A percentile compares a stretch with the other conserved stretches of the same genome.
Evolutionary conservation across 2,329 filamentous ascomycete genomes (phyloP).

Genomic region (Penicillium sp.): DNA sequence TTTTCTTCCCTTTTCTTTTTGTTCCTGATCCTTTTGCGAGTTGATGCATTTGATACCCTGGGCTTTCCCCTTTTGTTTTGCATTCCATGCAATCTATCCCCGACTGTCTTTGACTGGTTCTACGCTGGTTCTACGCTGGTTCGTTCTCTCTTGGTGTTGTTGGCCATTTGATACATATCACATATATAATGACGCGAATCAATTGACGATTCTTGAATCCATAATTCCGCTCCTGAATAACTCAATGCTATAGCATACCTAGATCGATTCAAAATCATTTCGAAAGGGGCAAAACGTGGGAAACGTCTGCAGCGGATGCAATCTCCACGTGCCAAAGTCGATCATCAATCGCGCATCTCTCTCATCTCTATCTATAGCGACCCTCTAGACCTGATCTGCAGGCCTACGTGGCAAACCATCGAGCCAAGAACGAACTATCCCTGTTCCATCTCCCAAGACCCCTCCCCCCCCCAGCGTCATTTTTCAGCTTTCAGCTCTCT

Average conservation of each 20-base stretch:
- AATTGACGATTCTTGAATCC: not conserved
- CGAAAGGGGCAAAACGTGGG: not conserved
- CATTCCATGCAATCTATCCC: not conserved
- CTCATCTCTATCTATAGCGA: not conserved
- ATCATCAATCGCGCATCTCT: not conserved
- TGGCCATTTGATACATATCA: slow-evolving; percentile 15
- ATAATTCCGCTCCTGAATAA: too few species aligned
- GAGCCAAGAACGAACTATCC: too few species aligned
- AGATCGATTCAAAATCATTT: too few species aligned
- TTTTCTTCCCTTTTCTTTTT: not conserved
- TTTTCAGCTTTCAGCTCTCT: too few species aligned
- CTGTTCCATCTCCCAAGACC: too few species aligned
- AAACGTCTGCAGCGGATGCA: not conserved
- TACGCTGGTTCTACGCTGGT: too few species aligned
- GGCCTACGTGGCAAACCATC: too few species aligned
- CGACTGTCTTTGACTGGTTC: not conserved
- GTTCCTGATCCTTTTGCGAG: not conserved
- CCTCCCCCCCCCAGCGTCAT: too few species aligned
- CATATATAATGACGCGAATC: slow-evolving; percentile 8
- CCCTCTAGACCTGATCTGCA: not conserved
- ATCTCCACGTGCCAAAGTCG: not conserved
- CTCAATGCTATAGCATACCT: too few species aligned
- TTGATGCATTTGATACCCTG: slow-evolving; percentile 31
- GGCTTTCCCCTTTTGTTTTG: slow-evolving; percentile 10
- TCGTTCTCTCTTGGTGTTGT: slow-evolving; percentile 20